Conservation (phyloP, 73 alveolate genomes). For the Breviolum minutum region DNA sequence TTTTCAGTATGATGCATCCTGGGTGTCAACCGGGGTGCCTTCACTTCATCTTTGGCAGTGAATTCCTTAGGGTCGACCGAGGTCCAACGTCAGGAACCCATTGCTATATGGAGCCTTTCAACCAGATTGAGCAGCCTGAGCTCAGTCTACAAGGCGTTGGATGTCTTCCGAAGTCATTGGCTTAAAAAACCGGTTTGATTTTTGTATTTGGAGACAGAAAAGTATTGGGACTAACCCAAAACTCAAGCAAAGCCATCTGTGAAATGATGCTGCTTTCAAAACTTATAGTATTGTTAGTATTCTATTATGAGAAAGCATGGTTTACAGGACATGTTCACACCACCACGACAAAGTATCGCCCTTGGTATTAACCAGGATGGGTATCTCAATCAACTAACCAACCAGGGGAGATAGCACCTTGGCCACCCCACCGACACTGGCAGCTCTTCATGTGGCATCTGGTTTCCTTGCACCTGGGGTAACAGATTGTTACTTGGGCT, state of each 20-base stretch:
- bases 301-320: too few relatives aligned
- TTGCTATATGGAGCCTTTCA: too few relatives aligned
- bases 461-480: conserved; percentile 16
- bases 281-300: too few relatives aligned
- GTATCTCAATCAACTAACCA: not conserved
- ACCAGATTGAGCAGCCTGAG: too few relatives aligned
- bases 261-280: too few relatives aligned
- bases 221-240: too few relatives aligned
- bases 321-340: too few relatives aligned
- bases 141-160: not conserved
- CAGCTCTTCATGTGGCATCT: conserved; percentile 50
- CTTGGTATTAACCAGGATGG: not conserved
- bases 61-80: conserved; percentile 41
- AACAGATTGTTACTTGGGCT: not conserved
- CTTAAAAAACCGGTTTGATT: too few relatives aligned
- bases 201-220: too few relatives aligned
- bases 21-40: conserved; percentile 14
- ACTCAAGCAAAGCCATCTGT: too few relatives aligned
- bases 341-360: too few relatives aligned
- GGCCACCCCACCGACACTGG: not conserved
- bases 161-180: too few relatives aligned
- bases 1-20: not conserved
- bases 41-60: conserved; percentile 77
- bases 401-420: not conserved
- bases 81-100: not conserved